Conservation (phyloP, 768 basidiomycete species). For the Lentinula sp. region DNA sequence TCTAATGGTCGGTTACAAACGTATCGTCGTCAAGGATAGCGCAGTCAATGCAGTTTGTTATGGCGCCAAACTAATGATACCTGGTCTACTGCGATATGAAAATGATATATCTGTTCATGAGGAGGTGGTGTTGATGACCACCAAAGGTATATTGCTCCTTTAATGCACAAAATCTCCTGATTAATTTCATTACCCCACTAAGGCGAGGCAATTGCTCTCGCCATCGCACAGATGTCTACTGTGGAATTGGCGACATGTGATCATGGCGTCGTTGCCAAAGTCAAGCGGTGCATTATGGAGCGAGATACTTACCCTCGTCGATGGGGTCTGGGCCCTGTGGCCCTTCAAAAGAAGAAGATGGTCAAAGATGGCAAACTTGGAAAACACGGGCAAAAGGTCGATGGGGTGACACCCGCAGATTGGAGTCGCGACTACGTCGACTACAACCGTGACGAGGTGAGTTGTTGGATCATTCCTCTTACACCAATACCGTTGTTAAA, state of each 20-base stretch:
- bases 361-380: constrained; percentile 96
- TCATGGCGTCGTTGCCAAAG: constrained; percentile 98
- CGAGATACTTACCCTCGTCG: constrained; percentile 96
- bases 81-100: constrained; percentile 94
- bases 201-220: constrained; percentile 90
- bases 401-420: constrained; percentile 80
- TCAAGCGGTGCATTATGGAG: constrained; percentile 99
- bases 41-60: constrained; percentile 99
- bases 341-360: constrained; percentile 96
- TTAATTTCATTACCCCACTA: constrained; percentile 3
- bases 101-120: constrained; percentile 91
- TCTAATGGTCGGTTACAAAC: constrained; percentile 92
- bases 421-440: constrained; percentile 96
- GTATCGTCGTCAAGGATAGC: constrained; percentile 98
- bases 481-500: constrained; percentile 2
- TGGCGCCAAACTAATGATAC: constrained; percentile 99
- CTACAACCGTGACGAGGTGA: constrained; percentile 63
- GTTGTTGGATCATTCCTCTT: constrained; percentile 5
- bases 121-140: constrained; percentile 98
- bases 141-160: constrained; percentile 60
- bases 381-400: constrained; percentile 87
- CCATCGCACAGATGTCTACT: constrained; percentile 96
- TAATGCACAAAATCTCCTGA: not conserved
- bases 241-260: constrained; percentile 97
- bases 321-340: constrained; percentile 98